Evolutionary conservation across 2,329 filamentous ascomycete species (phyloP), one percentile per base, ranked within the genome.

Genomic region (Thielaviopsis musarum): DNA sequence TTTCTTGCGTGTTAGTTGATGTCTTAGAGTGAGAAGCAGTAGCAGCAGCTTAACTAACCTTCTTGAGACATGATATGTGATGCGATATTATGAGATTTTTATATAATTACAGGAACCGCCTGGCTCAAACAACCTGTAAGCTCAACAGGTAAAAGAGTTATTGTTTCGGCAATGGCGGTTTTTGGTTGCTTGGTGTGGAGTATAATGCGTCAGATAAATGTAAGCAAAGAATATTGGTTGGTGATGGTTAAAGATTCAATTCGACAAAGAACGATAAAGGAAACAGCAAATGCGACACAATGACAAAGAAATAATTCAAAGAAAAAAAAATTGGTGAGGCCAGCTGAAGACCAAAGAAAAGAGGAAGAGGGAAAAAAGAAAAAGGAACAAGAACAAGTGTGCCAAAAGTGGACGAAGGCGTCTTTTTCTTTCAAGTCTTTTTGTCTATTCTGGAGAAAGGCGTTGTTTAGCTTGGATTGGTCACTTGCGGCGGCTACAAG

Each of bases 301-400:
- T 52, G 62, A 62, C 66, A 66, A 68, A 66, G 63, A 70, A 66
- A 66, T 71, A 67, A 64, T 66, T 70, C 71, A 66, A 66, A 69
- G 65, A 64, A 69, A 66, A 65, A 64, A 66, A 68, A 66, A 69
- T 69, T 65, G 69, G 67, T 72, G 76, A 81, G 77, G 71, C 78
- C 78, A 80, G 78, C 78, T 81, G 73, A 73, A 74, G 73, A 74
- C 68, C 69, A 70, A 67, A 64, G 71, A 66, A 67, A 64, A 66
- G 65, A 66, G 65, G 64, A 64, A 67, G 66, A 64, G 64, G 66
- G 67, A 67, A 64, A 64, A 65, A 64, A 63, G 70, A 71, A 24
- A 21, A 24, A 49, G 38, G 38, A 53, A 56, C 30, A n/a, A 22
- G 24, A 57, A 19, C 38, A 19, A 45, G 45, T 5, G n/a, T 21